Evolutionary conservation across 2,329 filamentous ascomycete species (phyloP), one percentile per base, ranked within the genome.

Genomic region (Trichoderma sp.): DNA sequence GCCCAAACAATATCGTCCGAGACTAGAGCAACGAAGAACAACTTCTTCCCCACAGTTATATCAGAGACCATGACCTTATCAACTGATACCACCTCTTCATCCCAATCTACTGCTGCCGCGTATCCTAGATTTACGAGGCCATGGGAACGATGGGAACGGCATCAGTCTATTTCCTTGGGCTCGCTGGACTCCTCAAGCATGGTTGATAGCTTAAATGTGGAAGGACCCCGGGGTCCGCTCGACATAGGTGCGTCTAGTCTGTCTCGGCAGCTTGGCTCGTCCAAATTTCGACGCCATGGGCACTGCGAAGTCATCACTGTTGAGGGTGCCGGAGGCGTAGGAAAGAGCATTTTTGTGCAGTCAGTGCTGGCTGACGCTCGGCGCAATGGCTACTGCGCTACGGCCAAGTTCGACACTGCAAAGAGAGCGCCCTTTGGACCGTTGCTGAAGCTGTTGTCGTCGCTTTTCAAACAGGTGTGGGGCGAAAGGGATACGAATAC

Each of bases 391-490:
- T 93, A 92, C 80, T 92, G 90, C 79, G 90, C 91, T 7, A 91
- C 90, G 38, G 89, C 91, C 56, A 93, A 93, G 80, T 93, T 93
- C 76, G 91, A 93, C 79, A 89, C 88, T 0, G 88, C 90, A 0
- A 86, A 89, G 78, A 88, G 88, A 78, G 89, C 87, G 9, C 89
- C 91, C 4, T 93, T 92, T 80, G 91, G 90, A 1, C 91, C 91
- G 4, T 83, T 93, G 53, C 86, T 93, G 31, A 92, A 90, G 81
- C 83, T 93, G n/a, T 82, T 93, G 12, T 92, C 91, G 12, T 92
- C 90, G 24, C 84, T 93, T 18, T 92, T 93, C 82, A 90, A 90
- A 79, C 91, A 93, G 80, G 89, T 92, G 3, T 93, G 91, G 86
- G 91, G 91, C 1, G 91, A 93, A 81, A 88, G 88, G 53, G 90